phyloP scores from a whole-genome alignment of 176 grass and related monocot species.

The Oryza glaberrima region DNA sequence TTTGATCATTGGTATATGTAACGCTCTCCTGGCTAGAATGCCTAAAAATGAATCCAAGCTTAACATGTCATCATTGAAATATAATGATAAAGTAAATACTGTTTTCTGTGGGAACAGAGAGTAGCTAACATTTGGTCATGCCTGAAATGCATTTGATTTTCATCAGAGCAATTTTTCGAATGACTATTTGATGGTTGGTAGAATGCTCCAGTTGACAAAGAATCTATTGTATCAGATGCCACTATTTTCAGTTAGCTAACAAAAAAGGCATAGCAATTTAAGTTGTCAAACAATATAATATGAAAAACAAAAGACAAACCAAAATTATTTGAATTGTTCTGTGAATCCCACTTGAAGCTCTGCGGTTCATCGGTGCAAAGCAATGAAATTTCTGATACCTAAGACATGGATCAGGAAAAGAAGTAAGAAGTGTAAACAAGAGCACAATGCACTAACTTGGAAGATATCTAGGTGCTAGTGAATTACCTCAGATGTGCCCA shows the following conservation, averaged over 20 bases:
- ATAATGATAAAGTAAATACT: neutral
- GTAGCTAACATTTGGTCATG: slow-evolving; percentile 48
- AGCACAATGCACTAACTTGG: neutral
- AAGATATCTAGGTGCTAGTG: slow-evolving; percentile 8
- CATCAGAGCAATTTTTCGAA: slow-evolving; percentile 38
- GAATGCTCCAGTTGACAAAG: slow-evolving; percentile 35
- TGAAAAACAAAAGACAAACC: slow-evolving; percentile 35
- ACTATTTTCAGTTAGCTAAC: slow-evolving; percentile 36
- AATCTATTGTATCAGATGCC: slow-evolving; percentile 35
- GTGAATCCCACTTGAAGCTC: slow-evolving; percentile 36
- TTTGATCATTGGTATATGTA: slow-evolving; percentile 31
- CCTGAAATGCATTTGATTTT: slow-evolving; percentile 24
- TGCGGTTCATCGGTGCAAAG: slow-evolving; percentile 50
- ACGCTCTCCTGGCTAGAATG: slow-evolving; percentile 45
- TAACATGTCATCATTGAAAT: slow-evolving; percentile 16
- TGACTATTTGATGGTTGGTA: slow-evolving; percentile 33
- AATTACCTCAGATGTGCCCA: slow-evolving; percentile 48
- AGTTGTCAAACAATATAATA: neutral
- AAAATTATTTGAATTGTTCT: slow-evolving; percentile 37
- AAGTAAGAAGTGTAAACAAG: slow-evolving; percentile 17
- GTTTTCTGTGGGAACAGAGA: slow-evolving; percentile 18
- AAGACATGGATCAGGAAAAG: slow-evolving; percentile 27
- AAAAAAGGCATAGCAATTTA: slow-evolving; percentile 15
- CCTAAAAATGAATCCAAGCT: slow-evolving; percentile 38
- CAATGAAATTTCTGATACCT: slow-evolving; percentile 49